Evolutionary conservation across 1,284 basidiomycete species (phyloP).

Genomic region (Leccinum holopus): DNA sequence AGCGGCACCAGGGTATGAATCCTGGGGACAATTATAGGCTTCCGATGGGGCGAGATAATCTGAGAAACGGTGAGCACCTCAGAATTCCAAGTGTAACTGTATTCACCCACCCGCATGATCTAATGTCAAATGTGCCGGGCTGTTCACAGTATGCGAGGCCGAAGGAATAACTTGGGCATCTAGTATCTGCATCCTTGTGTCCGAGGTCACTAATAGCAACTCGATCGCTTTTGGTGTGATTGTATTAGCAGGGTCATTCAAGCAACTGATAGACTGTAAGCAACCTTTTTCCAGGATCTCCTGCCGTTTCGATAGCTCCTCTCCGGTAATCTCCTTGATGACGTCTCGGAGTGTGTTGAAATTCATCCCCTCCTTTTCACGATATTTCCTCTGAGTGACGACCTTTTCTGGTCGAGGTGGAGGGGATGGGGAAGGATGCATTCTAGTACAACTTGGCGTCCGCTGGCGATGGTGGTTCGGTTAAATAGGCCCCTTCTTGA

Average conservation of each 20-base stretch:
- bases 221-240: constrained; percentile 11
- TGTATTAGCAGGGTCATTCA: neutral
- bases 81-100: neutral
- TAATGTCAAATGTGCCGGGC: neutral
- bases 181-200: neutral
- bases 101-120: constrained; percentile 4
- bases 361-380: constrained; percentile 20
- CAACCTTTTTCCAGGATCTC: constrained; percentile 27
- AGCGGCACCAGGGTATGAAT: neutral
- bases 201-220: constrained; percentile 2
- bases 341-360: constrained; percentile 12
- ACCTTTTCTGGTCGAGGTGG: constrained; percentile 10
- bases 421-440: neutral
- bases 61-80: constrained; percentile 7
- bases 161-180: neutral
- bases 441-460: neutral
- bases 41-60: constrained; percentile 1
- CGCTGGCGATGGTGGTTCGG: neutral
- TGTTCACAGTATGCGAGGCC: neutral
- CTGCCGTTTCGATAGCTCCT: constrained; percentile 19
- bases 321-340: constrained; percentile 20
- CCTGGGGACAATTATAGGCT: neutral
- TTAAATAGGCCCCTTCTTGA: neutral
- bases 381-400: constrained; percentile 21
- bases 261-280: neutral